Conservation (phyloP, 768 basidiomycete genomes). For the Kwoniella dejecticola region DNA sequence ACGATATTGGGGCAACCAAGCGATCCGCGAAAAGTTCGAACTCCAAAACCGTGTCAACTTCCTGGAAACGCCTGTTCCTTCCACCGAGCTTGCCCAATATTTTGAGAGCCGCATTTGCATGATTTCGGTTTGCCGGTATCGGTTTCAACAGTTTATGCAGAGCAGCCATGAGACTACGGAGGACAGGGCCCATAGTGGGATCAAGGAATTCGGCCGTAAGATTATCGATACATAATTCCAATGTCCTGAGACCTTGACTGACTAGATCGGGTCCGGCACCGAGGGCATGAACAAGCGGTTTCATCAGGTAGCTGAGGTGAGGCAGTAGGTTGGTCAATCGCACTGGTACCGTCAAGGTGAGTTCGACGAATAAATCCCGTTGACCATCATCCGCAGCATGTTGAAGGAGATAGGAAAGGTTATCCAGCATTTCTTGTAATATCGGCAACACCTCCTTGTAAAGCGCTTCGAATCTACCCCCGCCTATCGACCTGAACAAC, state of each 20-base stretch:
- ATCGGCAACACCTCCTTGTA: slow-evolving; percentile 96
- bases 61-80: slow-evolving; percentile 80
- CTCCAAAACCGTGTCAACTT: slow-evolving; percentile 73
- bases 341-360: slow-evolving; percentile 93
- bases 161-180: slow-evolving; percentile 91
- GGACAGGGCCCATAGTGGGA: slow-evolving; percentile 87
- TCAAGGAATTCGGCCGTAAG: slow-evolving; percentile 96
- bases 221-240: slow-evolving; percentile 99
- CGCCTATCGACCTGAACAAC: slow-evolving; percentile 74
- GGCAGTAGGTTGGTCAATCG: slow-evolving; percentile 94
- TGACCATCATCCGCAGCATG: slow-evolving; percentile 69
- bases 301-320: slow-evolving; percentile 92
- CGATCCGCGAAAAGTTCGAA: slow-evolving; percentile 72
- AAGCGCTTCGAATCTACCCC: slow-evolving; percentile 86
- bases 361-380: slow-evolving; percentile 92
- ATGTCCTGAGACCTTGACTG: slow-evolving; percentile 89
- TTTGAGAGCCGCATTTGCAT: slow-evolving; percentile 90
- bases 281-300: slow-evolving; percentile 87
- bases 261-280: slow-evolving; percentile 85
- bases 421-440: slow-evolving; percentile 95
- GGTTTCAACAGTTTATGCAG: slow-evolving; percentile 89
- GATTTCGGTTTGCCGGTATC: slow-evolving; percentile 77
- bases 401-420: slow-evolving; percentile 82
- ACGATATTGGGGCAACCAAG: slow-evolving; percentile 71
- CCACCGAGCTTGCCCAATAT: slow-evolving; percentile 97